Percentiles rank a stretch among this genome's conserved stretches.
These are phyloP conservation scores for Lentinula boryana DNA, from an alignment of 768 basidiomycete genomes.

Conservation along the genomic window DNA sequence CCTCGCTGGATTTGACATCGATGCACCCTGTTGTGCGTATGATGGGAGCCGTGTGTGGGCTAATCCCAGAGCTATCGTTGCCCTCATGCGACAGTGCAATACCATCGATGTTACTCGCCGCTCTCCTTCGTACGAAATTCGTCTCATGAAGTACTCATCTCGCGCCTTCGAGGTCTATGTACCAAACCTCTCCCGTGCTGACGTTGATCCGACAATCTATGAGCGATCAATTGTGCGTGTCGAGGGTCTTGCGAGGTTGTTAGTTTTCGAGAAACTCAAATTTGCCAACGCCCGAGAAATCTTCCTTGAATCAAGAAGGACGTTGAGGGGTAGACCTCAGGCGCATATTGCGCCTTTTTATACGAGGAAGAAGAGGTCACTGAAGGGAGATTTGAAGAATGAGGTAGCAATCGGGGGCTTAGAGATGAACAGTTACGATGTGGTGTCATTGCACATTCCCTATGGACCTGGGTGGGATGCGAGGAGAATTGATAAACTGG, in stretches of 20 bases:
- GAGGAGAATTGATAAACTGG: conserved; percentile 46
- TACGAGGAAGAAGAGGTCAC: conserved; percentile 28
- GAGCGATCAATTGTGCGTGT: conserved; percentile 53
- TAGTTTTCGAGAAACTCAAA: conserved; percentile 55
- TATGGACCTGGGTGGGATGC: conserved; percentile 60
- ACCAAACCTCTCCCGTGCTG: conserved; percentile 39
- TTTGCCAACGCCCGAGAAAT: conserved; percentile 34
- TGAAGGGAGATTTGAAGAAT: conserved; percentile 52
- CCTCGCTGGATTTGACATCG: conserved; percentile 63
- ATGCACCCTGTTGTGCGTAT: conserved; percentile 55
- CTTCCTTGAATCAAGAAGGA: conserved; percentile 43
- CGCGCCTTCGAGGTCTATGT: conserved; percentile 55
- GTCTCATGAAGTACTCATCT: conserved; percentile 51
- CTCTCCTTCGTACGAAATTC: conserved; percentile 60
- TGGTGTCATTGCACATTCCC: conserved; percentile 48
- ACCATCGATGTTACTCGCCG: conserved; percentile 57
- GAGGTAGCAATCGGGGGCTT: conserved; percentile 33
- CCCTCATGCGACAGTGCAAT: conserved; percentile 65
- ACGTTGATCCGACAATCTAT: conserved; percentile 59
- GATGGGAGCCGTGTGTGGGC: conserved; percentile 51
- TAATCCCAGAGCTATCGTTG: conserved; percentile 51
- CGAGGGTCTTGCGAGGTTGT: conserved; percentile 54
- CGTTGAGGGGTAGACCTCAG: conserved; percentile 43
- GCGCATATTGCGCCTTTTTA: conserved; percentile 17
- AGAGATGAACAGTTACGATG: conserved; percentile 55